Base-by-base conservation (phyloP, 495 filamentous ascomycete species). In the Pyrenula massariospora region DNA sequence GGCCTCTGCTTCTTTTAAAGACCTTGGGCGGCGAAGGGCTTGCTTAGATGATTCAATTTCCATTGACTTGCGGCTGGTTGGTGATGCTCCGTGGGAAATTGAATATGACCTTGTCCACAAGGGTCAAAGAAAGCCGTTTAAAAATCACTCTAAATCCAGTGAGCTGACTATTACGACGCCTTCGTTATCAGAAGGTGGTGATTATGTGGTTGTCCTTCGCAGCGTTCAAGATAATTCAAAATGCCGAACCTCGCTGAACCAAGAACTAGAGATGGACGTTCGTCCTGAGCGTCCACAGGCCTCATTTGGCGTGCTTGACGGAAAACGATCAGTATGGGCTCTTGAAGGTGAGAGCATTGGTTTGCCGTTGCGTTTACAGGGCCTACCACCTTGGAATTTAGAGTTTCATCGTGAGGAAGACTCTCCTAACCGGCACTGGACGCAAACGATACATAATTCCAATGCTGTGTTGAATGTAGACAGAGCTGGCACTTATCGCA, bases 21-120 rank as follows among this genome's bases (percentile, higher is more conserved):
- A 75, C 12, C 67, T 71, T 1, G 67, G 71, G 10, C 70, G 69
- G 48, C 74, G 81, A 55, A 81, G 77, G 60, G 80, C 84, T 52
- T 98, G 93, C 62, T 86, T 96, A 50, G 90, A 90, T 24, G 85
- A 95, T 55, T 77, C 84, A 23, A 80, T 89, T 3, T 77, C 81
- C 22, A 80, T 91, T 21, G 78, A 86, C 48, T 79, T 97, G 47
- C 67, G 74, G 56, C 79, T 96, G 50, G 70, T 83, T 54, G 93
- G 94, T 25, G 89, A 95, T 58, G 73, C 80, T 20, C 93, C 93
- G 0, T 95, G 89, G 76, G 86, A 73, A n/a, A 66, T 98, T 8
- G 89, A 96, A 61, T 98, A 95, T 71, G 93, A 97, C 65, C 71
- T 97, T 24, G 78, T 96, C n/a, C 87, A 97, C 65, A 84, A 86